These are phyloP conservation scores for Lipomyces yamadae DNA, from an alignment of 805 yeast genomes.

Conservation along the genomic window DNA sequence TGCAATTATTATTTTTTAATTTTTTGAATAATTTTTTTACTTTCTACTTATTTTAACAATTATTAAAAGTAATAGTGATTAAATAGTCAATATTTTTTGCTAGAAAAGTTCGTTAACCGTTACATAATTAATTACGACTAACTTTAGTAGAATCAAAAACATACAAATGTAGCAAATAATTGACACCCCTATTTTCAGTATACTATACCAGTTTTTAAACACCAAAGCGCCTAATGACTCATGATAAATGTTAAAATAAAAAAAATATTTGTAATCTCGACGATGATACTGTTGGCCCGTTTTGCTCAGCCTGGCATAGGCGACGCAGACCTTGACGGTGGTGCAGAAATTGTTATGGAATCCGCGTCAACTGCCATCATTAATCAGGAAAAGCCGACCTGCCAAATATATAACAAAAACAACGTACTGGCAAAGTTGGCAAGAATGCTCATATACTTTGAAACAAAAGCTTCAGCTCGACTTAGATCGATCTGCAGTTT, in stretches of 20 bases:
- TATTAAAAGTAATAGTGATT: neutral
- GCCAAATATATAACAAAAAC: neutral
- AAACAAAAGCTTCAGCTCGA: constrained; percentile 29
- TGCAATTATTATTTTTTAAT: neutral
- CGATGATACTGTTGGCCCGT: too few relatives aligned
- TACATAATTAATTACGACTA: too few relatives aligned
- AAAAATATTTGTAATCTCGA: neutral
- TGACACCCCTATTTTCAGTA: too few relatives aligned
- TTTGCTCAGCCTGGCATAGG: constrained; percentile 5
- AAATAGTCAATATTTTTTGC: neutral
- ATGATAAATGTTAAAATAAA: neutral
- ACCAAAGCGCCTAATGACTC: neutral
- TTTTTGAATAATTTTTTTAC: neutral
- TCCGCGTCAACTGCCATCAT: constrained; percentile 14
- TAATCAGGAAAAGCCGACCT: neutral
- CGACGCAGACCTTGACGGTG: constrained; percentile 17
- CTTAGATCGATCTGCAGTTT: constrained; percentile 21
- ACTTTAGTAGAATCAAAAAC: too few relatives aligned
- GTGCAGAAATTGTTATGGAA: constrained; percentile 17
- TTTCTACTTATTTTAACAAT: neutral
- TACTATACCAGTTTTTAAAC: too few relatives aligned
- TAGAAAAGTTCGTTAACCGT: too few relatives aligned
- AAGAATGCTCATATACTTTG: constrained; percentile 15
- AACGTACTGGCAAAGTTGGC: constrained; percentile 18
- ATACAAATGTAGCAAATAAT: too few relatives aligned